Conservation (phyloP, 2,329 filamentous ascomycete genomes). For the Colletotrichum kahawae region DNA sequence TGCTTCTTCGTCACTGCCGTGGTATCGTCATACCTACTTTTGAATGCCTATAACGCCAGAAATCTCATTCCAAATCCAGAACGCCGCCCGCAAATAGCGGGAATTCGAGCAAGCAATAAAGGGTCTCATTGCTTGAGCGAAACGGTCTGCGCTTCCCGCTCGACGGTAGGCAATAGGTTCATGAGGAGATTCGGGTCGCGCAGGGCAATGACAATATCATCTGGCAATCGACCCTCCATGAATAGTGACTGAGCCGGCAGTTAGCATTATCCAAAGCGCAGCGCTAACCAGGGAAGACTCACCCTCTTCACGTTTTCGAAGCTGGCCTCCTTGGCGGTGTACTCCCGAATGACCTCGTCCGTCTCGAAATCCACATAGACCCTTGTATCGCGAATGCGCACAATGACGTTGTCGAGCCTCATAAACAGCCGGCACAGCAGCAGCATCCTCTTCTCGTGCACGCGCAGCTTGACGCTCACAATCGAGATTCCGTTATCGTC, state of each 20-base stretch:
- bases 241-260: slow-evolving; percentile 47
- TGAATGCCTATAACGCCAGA: slow-evolving; percentile 3
- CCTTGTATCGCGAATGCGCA: slow-evolving; percentile 87
- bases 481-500: slow-evolving; percentile 97
- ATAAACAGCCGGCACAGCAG: slow-evolving; percentile 89
- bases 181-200: slow-evolving; percentile 80
- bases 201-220: slow-evolving; percentile 78
- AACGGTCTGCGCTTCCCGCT: slow-evolving; percentile 63
- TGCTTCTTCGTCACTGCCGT: background rate
- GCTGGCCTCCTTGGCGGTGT: slow-evolving; percentile 82
- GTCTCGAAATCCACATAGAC: slow-evolving; percentile 89
- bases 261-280: slow-evolving; percentile 16
- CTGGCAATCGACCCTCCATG: slow-evolving; percentile 58
- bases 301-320: slow-evolving; percentile 80
- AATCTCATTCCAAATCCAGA: background rate
- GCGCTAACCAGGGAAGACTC: slow-evolving; percentile 28
- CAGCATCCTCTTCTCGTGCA: slow-evolving; percentile 89
- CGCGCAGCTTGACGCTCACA: slow-evolving; percentile 87
- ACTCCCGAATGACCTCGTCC: slow-evolving; percentile 84
- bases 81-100: background rate
- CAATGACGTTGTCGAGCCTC: slow-evolving; percentile 87
- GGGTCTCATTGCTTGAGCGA: slow-evolving; percentile 3
- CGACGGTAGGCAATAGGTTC: slow-evolving; percentile 72
- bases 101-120: background rate
- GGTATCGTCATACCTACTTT: slow-evolving; percentile 8